Percentiles rank a stretch among this genome's conserved stretches.
Conservation (phyloP, 768 basidiomycete genomes). For the Coprinellus aureogranulatus region DNA sequence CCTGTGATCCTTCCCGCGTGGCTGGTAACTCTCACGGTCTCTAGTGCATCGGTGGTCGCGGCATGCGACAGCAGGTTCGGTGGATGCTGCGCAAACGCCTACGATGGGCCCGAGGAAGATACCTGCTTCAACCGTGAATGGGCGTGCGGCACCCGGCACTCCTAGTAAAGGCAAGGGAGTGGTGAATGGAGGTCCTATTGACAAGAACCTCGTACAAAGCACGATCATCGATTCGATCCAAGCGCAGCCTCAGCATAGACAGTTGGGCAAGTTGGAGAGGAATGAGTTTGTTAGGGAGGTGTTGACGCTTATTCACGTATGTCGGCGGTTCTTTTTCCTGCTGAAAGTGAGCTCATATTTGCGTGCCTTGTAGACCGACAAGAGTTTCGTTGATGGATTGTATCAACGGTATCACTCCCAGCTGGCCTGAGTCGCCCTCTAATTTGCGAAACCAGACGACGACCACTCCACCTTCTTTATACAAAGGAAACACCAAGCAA, state of each 20-base stretch:
- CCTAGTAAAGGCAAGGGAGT: slow-evolving; percentile 19
- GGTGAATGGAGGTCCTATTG: slow-evolving; percentile 13
- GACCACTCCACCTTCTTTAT: neutral
- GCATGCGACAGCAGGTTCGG: neutral
- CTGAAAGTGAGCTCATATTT: slow-evolving; percentile 8
- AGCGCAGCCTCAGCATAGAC: slow-evolving; percentile 18
- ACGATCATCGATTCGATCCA: slow-evolving; percentile 5
- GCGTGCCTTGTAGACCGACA: slow-evolving; percentile 49
- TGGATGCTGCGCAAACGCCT: neutral
- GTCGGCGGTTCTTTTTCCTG: slow-evolving; percentile 20
- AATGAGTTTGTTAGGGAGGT: slow-evolving; percentile 61
- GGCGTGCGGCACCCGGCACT: slow-evolving; percentile 14
- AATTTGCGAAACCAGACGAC: neutral
- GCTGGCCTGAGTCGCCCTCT: neutral
- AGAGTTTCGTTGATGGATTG: slow-evolving; percentile 55
- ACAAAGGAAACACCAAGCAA: neutral
- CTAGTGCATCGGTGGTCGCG: too few relatives aligned
- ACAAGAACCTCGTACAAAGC: slow-evolving; percentile 8
- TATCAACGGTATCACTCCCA: slow-evolving; percentile 8
- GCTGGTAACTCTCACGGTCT: too few relatives aligned
- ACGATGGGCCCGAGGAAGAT: neutral
- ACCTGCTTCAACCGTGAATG: slow-evolving; percentile 16
- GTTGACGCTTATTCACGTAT: slow-evolving; percentile 59
- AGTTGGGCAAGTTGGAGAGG: slow-evolving; percentile 35
- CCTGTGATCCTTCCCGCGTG: too few relatives aligned